Base-by-base conservation (phyloP, 169 alveolate species). In the Babesia sp. region DNA sequence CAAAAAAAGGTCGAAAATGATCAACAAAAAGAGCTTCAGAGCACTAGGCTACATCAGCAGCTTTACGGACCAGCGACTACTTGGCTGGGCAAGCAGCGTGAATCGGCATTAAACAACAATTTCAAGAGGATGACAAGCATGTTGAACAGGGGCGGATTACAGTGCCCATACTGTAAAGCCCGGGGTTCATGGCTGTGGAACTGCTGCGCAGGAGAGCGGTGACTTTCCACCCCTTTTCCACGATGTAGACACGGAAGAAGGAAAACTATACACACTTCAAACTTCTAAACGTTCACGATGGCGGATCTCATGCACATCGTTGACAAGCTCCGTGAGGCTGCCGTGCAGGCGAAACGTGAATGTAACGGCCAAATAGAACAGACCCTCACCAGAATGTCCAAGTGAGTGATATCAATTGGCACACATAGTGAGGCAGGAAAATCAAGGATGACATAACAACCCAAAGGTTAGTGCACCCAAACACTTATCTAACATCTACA, bases 261-360 rank as follows among this genome's bases (percentile, higher is more conserved):
- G n/a, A n/a, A 6, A 34, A 16, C 18, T 12, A 2, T 6, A 46
- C 51, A 64, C 74, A 58, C 53, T 16, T 58, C 26, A 31, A 24
- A 7, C 33, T 9, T 24, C n/a, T 37, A 11, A 34, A 6, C 12
- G 11, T n/a, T 1, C n/a, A 61, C 24, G n/a, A 73, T 73, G 84
- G 29, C 76, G 11, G 84, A 61, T 39, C 84, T 63, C 45, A 61
- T 73, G 76, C 61, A 61, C 63, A 73, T 73, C 3, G 59, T 73
- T 11, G 67, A 42, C 48, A 56, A 63, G 26, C 37, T 73, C 24
- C 50, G 75, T 31, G 82, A 71, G 39, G 82, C 82, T 11, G 71
- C 83, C 20, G 58, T 36, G 54, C 56, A 55, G 58, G 83, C 83
- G 34, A 58, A 59, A 41, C 36, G 67, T 22, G 83, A 72, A 72